Conservation (phyloP, 306 rosid species). For the Boehmeria nivea region DNA sequence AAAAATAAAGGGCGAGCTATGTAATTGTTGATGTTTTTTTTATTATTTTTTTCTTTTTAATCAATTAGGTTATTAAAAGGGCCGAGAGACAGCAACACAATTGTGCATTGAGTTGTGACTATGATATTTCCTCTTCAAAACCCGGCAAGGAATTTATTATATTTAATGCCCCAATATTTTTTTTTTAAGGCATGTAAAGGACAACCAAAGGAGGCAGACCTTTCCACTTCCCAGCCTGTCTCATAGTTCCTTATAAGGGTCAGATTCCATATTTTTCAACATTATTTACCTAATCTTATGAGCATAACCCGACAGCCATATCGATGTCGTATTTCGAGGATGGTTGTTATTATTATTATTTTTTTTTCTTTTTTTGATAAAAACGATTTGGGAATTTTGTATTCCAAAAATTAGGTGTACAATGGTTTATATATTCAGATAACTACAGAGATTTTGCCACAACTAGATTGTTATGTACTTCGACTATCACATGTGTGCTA, state of each 20-base stretch:
- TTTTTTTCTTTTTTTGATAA: background rate
- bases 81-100: constrained; percentile 32
- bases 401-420: background rate
- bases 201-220: constrained; percentile 34
- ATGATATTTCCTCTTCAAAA: constrained; percentile 8
- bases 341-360: constrained; percentile 6
- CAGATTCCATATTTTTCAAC: constrained; percentile 39
- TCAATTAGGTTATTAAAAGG: too few relatives aligned
- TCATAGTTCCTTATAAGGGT: too few relatives aligned
- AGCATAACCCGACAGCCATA: constrained; percentile 52
- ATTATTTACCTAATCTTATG: constrained; percentile 38
- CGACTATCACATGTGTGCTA: too few relatives aligned
- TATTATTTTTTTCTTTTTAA: too few relatives aligned
- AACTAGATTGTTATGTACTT: too few relatives aligned
- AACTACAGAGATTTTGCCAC: background rate
- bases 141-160: background rate
- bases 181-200: background rate
- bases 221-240: constrained; percentile 49
- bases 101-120: too few relatives aligned
- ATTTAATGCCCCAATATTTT: background rate
- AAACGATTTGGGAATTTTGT: background rate
- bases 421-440: background rate
- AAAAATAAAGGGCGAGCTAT: too few relatives aligned
- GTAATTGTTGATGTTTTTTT: too few relatives aligned
- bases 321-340: constrained; percentile 46